These are phyloP conservation scores for Colletotrichum incanum DNA, from an alignment of 2,329 filamentous ascomycete species.

Conservation along the genomic window DNA sequence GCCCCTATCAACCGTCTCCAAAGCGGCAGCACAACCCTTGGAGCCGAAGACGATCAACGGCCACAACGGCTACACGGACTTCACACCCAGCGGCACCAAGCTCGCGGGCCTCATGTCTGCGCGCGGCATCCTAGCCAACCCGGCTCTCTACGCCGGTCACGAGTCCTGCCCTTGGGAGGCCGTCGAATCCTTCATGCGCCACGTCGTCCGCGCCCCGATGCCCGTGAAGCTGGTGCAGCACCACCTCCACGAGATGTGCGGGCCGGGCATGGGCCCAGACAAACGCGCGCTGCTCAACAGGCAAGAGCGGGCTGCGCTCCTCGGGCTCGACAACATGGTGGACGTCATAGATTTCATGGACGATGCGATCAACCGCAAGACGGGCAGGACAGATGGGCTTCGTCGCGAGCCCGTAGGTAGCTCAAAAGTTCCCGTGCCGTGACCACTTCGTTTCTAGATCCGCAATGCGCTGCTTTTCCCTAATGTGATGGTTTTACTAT, in stretches of 20 bases:
- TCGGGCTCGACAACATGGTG: slow-evolving; percentile 66
- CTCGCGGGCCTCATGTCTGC: slow-evolving; percentile 80
- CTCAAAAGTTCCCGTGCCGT: slow-evolving; percentile 19
- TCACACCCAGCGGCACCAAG: slow-evolving; percentile 60
- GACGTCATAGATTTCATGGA: slow-evolving; percentile 75
- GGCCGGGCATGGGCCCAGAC: slow-evolving; percentile 68
- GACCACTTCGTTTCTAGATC: neutral
- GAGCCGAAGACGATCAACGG: slow-evolving; percentile 3
- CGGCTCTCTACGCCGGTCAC: slow-evolving; percentile 74
- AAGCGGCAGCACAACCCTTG: slow-evolving; percentile 4
- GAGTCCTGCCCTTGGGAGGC: slow-evolving; percentile 73
- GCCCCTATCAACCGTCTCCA: slow-evolving; percentile 56
- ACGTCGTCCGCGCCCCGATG: slow-evolving; percentile 70
- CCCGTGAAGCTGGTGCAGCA: slow-evolving; percentile 76
- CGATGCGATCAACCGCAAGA: slow-evolving; percentile 57
- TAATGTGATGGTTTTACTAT: slow-evolving; percentile 19
- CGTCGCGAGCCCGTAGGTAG: slow-evolving; percentile 27
- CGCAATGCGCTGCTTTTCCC: neutral
- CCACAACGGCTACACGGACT: slow-evolving; percentile 27
- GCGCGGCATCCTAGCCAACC: slow-evolving; percentile 77
- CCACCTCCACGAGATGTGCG: slow-evolving; percentile 78
- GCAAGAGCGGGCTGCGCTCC: slow-evolving; percentile 68
- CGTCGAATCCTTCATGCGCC: slow-evolving; percentile 74
- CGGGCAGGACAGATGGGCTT: slow-evolving; percentile 38
- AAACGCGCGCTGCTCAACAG: slow-evolving; percentile 69